Evolutionary conservation across 2,329 filamentous ascomycete species (phyloP).

Genomic region (Calonectria ilicicola): DNA sequence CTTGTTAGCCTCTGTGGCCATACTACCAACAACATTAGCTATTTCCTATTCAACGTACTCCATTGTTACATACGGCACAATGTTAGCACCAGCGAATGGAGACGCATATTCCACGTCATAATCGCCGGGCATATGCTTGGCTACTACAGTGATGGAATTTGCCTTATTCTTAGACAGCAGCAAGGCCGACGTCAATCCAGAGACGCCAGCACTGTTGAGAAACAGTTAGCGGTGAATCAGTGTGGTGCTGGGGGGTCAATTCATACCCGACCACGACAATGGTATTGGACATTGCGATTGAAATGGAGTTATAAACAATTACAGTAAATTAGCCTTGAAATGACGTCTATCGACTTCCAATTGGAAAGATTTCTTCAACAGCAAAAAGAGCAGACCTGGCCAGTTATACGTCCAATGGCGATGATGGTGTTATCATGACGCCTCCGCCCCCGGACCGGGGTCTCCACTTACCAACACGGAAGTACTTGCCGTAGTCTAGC

Average conservation of each 20-base stretch:
- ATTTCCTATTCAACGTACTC: not conserved
- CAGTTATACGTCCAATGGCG: not conserved
- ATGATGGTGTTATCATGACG: not conserved
- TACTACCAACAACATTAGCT: constrained; percentile 46
- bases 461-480: not conserved
- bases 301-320: not conserved
- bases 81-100: constrained; percentile 89
- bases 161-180: constrained; percentile 58
- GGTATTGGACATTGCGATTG: constrained; percentile 43
- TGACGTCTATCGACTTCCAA: not conserved
- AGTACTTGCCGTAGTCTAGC: not conserved
- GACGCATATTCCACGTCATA: constrained; percentile 92
- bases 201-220: constrained; percentile 58
- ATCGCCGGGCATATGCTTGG: constrained; percentile 94
- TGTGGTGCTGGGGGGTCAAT: not conserved
- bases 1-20: constrained; percentile 56
- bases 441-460: not conserved
- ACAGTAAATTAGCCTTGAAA: not conserved
- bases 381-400: not conserved
- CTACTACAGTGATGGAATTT: constrained; percentile 74
- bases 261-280: constrained; percentile 50
- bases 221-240: constrained; percentile 9
- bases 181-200: constrained; percentile 63
- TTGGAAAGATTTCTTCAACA: not conserved
- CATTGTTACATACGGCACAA: constrained; percentile 70